These are phyloP conservation scores for Pseudovirgaria hyperparasitica DNA, from an alignment of 2,329 filamentous ascomycete species.

Conservation along the genomic window DNA sequence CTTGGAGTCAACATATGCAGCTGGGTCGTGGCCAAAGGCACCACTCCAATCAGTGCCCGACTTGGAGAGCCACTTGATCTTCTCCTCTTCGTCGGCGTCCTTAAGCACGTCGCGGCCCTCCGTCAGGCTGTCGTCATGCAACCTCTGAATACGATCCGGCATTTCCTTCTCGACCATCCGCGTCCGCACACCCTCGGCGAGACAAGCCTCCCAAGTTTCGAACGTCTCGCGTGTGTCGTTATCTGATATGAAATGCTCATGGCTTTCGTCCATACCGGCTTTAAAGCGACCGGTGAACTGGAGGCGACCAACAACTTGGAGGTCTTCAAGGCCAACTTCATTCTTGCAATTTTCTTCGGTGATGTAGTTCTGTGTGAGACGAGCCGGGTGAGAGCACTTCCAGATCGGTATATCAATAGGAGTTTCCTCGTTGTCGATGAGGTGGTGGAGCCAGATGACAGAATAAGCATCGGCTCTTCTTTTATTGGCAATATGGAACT, in stretches of 20 bases:
- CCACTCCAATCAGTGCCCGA: slow-evolving; percentile 78
- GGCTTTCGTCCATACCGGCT: slow-evolving; percentile 76
- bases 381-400: slow-evolving; percentile 60
- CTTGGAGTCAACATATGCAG: slow-evolving; percentile 40
- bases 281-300: slow-evolving; percentile 76
- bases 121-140: slow-evolving; percentile 72
- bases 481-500: slow-evolving; percentile 61
- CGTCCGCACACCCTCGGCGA: slow-evolving; percentile 69
- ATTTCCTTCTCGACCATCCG: slow-evolving; percentile 61
- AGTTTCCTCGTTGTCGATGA: slow-evolving; percentile 66
- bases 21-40: slow-evolving; percentile 70
- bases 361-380: slow-evolving; percentile 85
- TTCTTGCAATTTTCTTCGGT: slow-evolving; percentile 60
- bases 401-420: slow-evolving; percentile 85
- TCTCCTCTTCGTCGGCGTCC: slow-evolving; percentile 57
- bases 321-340: slow-evolving; percentile 59
- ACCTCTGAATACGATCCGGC: slow-evolving; percentile 55
- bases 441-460: slow-evolving; percentile 71
- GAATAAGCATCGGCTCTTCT: slow-evolving; percentile 64
- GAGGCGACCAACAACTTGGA: slow-evolving; percentile 70
- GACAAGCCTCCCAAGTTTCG: slow-evolving; percentile 88
- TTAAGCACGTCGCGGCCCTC: slow-evolving; percentile 72
- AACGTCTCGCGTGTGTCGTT: slow-evolving; percentile 87
- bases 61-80: slow-evolving; percentile 63
- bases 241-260: slow-evolving; percentile 70